Conservation (phyloP, 805 yeast genomes). For the Suhomyces sp. region DNA sequence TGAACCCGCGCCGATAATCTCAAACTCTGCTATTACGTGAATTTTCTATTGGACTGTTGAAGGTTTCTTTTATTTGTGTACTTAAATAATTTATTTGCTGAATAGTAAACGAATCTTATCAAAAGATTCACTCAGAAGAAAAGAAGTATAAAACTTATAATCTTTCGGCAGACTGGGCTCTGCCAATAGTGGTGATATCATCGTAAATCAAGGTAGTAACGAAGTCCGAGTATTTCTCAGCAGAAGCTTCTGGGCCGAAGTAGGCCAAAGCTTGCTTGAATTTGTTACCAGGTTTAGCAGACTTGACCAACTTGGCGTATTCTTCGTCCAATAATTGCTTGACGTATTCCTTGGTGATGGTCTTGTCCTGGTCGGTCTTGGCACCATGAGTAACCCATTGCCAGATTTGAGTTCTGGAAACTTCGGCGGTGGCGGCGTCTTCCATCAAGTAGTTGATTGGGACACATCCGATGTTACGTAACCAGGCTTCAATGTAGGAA, state of each 20-base stretch:
- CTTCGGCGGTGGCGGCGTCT: slow-evolving; percentile 90
- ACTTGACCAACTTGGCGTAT: slow-evolving; percentile 47
- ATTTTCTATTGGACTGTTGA: too few species aligned
- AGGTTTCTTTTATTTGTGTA: background rate
- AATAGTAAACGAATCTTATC: background rate
- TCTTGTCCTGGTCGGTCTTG: slow-evolving; percentile 54
- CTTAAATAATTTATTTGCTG: background rate
- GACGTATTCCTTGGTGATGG: slow-evolving; percentile 60
- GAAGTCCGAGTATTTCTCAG: slow-evolving; percentile 71
- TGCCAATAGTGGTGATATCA: slow-evolving; percentile 57
- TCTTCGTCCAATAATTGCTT: slow-evolving; percentile 57
- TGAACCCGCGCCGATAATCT: background rate
- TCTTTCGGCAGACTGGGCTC: slow-evolving; percentile 41
- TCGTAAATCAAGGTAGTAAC: slow-evolving; percentile 75
- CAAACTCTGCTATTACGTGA: too few species aligned
- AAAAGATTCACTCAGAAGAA: background rate
- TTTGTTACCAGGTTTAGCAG: slow-evolving; percentile 60
- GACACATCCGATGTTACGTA: slow-evolving; percentile 79
- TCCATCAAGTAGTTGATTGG: slow-evolving; percentile 85
- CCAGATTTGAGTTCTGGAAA: slow-evolving; percentile 75
- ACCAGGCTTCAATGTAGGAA: slow-evolving; percentile 83
- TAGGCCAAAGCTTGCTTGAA: slow-evolving; percentile 66
- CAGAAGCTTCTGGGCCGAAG: slow-evolving; percentile 70
- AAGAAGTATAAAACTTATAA: slow-evolving; percentile 22
- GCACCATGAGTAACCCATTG: slow-evolving; percentile 81